phyloP scores from a whole-genome alignment of 2,329 filamentous ascomycete genomes.

The Bimuria novae-zelandiae region DNA sequence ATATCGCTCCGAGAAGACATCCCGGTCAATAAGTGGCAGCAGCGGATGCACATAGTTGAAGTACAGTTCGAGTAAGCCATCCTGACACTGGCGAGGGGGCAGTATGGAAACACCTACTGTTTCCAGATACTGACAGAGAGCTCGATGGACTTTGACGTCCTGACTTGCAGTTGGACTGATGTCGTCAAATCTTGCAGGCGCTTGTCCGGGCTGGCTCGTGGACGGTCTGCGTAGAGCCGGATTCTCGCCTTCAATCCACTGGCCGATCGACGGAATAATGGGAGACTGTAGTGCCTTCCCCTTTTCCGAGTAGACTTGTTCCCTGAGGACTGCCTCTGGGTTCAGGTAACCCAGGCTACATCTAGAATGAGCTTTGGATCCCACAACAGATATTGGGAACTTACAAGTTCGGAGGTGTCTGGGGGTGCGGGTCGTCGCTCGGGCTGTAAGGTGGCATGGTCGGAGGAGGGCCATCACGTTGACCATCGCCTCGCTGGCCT shows the following conservation, averaged over 20 bases:
- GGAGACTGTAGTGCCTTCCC: conserved; percentile 37
- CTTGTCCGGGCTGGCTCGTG: conserved; percentile 28
- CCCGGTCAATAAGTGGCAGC: conserved; percentile 52
- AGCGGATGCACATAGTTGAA: conserved; percentile 53
- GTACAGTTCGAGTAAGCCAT: conserved; percentile 51
- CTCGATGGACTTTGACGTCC: conserved; percentile 38
- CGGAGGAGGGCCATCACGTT: conserved; percentile 28
- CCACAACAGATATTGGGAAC: background rate
- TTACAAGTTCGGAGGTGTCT: conserved; percentile 47
- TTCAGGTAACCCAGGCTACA: conserved; percentile 49
- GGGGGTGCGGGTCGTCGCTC: conserved; percentile 32
- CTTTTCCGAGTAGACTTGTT: conserved; percentile 45
- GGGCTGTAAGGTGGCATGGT: conserved; percentile 41
- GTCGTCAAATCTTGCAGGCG: conserved; percentile 32
- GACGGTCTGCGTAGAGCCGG: conserved; percentile 18
- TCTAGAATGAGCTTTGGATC: background rate
- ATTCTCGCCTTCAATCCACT: conserved; percentile 43
- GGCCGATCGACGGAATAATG: conserved; percentile 36
- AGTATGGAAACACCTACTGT: conserved; percentile 42
- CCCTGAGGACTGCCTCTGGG: conserved; percentile 53
- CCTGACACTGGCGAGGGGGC: conserved; percentile 41
- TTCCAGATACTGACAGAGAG: conserved; percentile 44
- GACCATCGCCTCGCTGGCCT: conserved; percentile 27
- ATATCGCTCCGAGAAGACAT: conserved; percentile 47
- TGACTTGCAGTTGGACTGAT: conserved; percentile 38